phyloP scores from a whole-genome alignment of 2,329 filamentous ascomycete genomes.

The Magnaporthales sp. region DNA sequence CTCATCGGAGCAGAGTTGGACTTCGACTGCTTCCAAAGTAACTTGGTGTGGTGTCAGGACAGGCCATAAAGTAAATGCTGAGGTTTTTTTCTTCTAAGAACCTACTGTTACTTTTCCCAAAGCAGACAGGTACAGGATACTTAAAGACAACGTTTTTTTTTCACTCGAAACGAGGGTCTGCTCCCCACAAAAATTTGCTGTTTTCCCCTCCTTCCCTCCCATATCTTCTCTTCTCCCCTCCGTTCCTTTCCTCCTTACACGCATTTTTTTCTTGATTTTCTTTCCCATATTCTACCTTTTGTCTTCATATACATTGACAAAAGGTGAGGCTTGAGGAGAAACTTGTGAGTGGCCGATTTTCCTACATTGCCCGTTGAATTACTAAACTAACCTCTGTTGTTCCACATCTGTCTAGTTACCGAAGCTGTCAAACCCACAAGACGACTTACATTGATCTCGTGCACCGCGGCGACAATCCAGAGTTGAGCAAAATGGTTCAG shows the following conservation, averaged over 20 bases:
- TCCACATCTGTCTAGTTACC: background rate
- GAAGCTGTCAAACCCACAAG: background rate
- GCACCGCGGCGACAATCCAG: background rate
- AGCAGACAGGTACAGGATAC: background rate
- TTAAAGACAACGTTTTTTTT: no score
- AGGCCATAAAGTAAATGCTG: background rate
- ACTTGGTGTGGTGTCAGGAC: background rate
- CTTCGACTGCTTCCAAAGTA: background rate
- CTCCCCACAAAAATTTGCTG: slow-evolving; percentile 1
- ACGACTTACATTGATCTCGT: background rate
- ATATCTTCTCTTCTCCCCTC: slow-evolving; percentile 9
- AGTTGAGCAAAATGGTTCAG: slow-evolving; percentile 47
- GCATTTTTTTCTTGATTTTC: background rate
- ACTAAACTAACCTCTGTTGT: background rate
- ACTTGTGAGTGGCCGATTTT: background rate
- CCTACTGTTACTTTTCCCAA: background rate
- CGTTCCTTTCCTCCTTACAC: slow-evolving; percentile 3
- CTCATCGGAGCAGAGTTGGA: background rate
- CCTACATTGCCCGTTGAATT: background rate
- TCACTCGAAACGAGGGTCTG: slow-evolving; percentile 1
- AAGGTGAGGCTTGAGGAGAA: background rate
- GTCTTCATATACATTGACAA: background rate
- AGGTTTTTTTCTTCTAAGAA: background rate
- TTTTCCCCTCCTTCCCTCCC: slow-evolving; percentile 1
- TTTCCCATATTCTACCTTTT: slow-evolving; percentile 1